These are phyloP conservation scores for Leptodontidium sp. DNA, from an alignment of 2,329 filamentous ascomycete genomes.

Conservation along the genomic window DNA sequence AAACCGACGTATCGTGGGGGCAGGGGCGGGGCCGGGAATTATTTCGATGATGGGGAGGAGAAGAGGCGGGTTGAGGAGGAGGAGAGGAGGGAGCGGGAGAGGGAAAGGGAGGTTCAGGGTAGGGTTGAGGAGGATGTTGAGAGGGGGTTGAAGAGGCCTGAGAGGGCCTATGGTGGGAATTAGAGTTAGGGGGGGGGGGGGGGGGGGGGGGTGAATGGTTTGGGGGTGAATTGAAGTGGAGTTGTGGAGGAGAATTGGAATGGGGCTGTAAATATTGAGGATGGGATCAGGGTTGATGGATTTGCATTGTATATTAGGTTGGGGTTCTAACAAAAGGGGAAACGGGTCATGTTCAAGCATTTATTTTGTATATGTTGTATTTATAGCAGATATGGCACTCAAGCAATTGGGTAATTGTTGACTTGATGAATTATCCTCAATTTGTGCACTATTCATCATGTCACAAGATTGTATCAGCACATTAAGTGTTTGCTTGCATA, in stretches of 20 bases:
- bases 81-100: slow-evolving; percentile 46
- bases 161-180: slow-evolving; percentile 51
- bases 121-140: slow-evolving; percentile 57
- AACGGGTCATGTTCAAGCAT: too few relatives aligned
- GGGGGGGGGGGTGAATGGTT: slow-evolving; percentile 23
- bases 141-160: slow-evolving; percentile 55
- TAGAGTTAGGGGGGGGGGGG: slow-evolving; percentile 2
- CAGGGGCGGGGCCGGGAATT: slow-evolving; percentile 67
- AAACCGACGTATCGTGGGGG: slow-evolving; percentile 47
- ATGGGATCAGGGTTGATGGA: neutral
- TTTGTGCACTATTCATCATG: too few relatives aligned
- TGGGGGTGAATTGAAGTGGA: slow-evolving; percentile 8
- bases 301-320: slow-evolving; percentile 13
- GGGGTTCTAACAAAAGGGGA: neutral
- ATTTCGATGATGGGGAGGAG: slow-evolving; percentile 45
- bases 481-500: too few relatives aligned
- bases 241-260: too few relatives aligned
- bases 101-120: slow-evolving; percentile 52
- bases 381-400: neutral
- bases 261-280: neutral
- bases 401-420: neutral
- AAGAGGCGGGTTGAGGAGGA: slow-evolving; percentile 35
- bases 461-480: too few relatives aligned
- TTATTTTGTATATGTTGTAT: too few relatives aligned
- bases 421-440: too few relatives aligned